Evolutionary conservation across 129 eudicot species (phyloP).

Genomic region (Glebionis coronaria): DNA sequence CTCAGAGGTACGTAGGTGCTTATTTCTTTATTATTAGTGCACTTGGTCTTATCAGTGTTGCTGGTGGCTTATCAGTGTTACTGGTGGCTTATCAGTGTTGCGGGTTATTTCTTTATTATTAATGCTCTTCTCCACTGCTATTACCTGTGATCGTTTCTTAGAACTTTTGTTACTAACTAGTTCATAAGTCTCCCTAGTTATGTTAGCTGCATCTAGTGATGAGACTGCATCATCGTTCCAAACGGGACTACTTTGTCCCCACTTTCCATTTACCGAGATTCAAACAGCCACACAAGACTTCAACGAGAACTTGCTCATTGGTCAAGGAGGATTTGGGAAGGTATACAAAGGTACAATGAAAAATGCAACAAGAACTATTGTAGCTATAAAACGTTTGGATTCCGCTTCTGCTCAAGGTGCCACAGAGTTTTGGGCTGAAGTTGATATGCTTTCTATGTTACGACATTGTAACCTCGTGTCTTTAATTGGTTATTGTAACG

Average conservation of each 20-base stretch:
- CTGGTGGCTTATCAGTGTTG: no score
- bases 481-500: conserved; percentile 27
- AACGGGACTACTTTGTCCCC: not conserved
- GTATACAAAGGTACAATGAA: not conserved
- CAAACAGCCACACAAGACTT: not conserved
- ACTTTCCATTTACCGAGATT: not conserved
- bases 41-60: no score
- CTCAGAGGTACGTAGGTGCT: no score
- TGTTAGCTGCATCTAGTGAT: not conserved
- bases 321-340: not conserved
- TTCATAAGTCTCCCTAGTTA: not conserved
- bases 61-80: no score
- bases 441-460: conserved; percentile 29
- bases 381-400: conserved; percentile 6
- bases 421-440: conserved; percentile 27
- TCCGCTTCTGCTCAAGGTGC: not conserved
- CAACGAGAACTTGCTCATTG: not conserved
- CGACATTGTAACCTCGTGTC: conserved; percentile 26
- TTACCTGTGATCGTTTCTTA: no score
- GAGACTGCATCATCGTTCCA: not conserved
- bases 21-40: no score
- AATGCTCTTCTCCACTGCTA: no score
- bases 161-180: no score
- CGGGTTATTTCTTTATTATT: no score
- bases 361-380: not conserved